Base-by-base conservation (phyloP, 2,329 filamentous ascomycete genomes). In the Pseudopyrenochaeta lycopersici region DNA sequence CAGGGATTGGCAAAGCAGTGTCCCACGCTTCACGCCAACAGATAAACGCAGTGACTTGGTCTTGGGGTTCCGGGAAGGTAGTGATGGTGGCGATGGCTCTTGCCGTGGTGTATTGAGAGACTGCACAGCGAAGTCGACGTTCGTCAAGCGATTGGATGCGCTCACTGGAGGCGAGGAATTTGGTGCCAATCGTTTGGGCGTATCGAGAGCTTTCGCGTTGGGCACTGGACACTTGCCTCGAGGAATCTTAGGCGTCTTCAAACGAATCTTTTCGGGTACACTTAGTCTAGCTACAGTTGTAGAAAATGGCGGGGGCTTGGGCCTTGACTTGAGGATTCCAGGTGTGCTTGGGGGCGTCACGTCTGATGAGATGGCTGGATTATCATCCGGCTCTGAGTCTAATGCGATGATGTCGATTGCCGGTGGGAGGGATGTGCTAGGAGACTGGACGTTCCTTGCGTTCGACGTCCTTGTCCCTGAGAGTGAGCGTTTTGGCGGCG, bases 1-100 rank as follows among this genome's bases (percentile, higher is more conserved):
- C 15, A 73, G 60, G n/a, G 74, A 63, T 47, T 80, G 77, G 49
- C 78, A 81, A 0, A 81, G 56, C 11, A 82, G 62, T 51, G 72
- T 79, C 31, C 75, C 78, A 52, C 77, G 75, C 14, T 73, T 76
- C 7, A 70, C 67, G n/a, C 71, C 74, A 4, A 66, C 63, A 11
- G 76, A 67, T 7, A 81, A 60, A 1, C 76, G 75, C 27, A 81
- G 52, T 3, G 73, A 64, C 52, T 73, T 78, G 1, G 67, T 60
- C 49, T 63, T 72, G 40, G 58, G 70, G 14, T 62, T 60, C 11
- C 56, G 62, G 23, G 56, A 56, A 4, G 66, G 63, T 11, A 65
- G 58, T 44, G 49, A 36, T 18, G n/a, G 35, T 20, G 62, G 62
- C 12, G 57, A 43, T 14, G 46, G 46, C n/a, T 51, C 49, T 40